Evolutionary conservation across 371 early-diverging fungal genomes (phyloP).

Genomic region (Rhizopus arrhizus): DNA sequence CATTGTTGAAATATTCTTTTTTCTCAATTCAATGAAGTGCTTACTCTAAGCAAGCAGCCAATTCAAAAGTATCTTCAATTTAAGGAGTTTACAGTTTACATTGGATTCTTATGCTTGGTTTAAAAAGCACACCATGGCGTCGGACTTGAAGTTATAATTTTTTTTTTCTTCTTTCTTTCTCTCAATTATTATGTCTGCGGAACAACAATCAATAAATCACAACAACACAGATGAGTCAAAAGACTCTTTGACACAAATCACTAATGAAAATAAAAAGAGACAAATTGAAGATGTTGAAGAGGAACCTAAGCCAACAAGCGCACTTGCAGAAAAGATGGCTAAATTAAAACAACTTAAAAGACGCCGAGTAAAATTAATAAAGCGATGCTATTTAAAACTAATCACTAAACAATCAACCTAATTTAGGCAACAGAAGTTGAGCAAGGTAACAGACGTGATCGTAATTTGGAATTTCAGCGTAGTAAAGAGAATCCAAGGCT

Average conservation of each 20-base stretch:
- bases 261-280: not conserved
- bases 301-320: not conserved
- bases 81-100: no score
- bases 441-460: conserved; percentile 77
- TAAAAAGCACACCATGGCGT: no score
- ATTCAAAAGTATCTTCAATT: no score
- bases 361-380: conserved; percentile 47
- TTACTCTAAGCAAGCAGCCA: no score
- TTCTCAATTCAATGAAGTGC: no score
- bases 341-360: conserved; percentile 58
- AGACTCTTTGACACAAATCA: not conserved
- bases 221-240: not conserved
- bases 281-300: conserved; percentile 1
- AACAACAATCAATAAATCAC: not conserved
- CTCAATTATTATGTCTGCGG: not conserved
- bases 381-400: not conserved
- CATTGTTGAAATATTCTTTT: no score
- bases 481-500: conserved; percentile 71
- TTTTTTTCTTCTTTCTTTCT: no score
- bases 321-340: conserved; percentile 50
- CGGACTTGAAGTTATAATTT: no score
- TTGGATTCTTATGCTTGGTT: no score
- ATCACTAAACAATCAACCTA: not conserved
- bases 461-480: conserved; percentile 78
- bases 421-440: conserved; percentile 59